Percentiles rank a stretch among this genome's conserved stretches.
phyloP scores from a whole-genome alignment of 495 filamentous ascomycete species.

The Penicillium goetzii region DNA sequence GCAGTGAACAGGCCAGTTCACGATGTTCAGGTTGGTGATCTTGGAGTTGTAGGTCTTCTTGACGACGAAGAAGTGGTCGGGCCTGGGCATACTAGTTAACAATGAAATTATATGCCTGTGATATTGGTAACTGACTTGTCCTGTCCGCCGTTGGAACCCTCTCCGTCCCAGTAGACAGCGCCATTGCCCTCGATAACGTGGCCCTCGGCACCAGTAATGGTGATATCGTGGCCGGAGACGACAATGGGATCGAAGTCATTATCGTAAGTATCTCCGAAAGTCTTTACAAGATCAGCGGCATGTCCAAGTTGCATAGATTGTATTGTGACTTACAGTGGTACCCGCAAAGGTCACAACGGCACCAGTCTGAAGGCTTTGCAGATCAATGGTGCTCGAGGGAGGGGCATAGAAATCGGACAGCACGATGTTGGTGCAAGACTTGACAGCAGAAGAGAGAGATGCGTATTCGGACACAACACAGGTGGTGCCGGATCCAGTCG shows the following conservation, averaged over 20 bases:
- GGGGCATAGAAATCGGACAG: slow-evolving; percentile 44
- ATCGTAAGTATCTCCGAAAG: slow-evolving; percentile 44
- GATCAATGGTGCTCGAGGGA: slow-evolving; percentile 37
- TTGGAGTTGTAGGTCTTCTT: slow-evolving; percentile 46
- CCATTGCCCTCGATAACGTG: slow-evolving; percentile 53
- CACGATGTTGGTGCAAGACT: slow-evolving; percentile 45
- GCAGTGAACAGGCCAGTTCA: slow-evolving; percentile 64
- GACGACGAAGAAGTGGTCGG: slow-evolving; percentile 53
- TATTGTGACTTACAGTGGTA: slow-evolving; percentile 22
- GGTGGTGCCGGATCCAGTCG: slow-evolving; percentile 28
- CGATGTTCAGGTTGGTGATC: slow-evolving; percentile 47
- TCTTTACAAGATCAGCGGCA: slow-evolving; percentile 22
- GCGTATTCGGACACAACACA: slow-evolving; percentile 51
- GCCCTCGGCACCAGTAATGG: slow-evolving; percentile 42
- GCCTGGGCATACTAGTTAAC: slow-evolving; percentile 22
- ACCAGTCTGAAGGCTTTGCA: slow-evolving; percentile 41
- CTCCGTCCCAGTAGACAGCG: slow-evolving; percentile 51
- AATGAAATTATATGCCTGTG: background rate
- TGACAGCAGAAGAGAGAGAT: slow-evolving; percentile 46
- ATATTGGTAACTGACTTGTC: slow-evolving; percentile 30
- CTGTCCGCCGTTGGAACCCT: slow-evolving; percentile 51
- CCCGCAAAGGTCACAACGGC: slow-evolving; percentile 49
- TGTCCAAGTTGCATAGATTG: background rate
- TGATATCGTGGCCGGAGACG: slow-evolving; percentile 45
- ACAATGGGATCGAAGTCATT: slow-evolving; percentile 43